Evolutionary conservation across 2,329 filamentous ascomycete genomes (phyloP), one percentile per base, ranked within the genome.

Genomic region (Monilinia fructicola): DNA sequence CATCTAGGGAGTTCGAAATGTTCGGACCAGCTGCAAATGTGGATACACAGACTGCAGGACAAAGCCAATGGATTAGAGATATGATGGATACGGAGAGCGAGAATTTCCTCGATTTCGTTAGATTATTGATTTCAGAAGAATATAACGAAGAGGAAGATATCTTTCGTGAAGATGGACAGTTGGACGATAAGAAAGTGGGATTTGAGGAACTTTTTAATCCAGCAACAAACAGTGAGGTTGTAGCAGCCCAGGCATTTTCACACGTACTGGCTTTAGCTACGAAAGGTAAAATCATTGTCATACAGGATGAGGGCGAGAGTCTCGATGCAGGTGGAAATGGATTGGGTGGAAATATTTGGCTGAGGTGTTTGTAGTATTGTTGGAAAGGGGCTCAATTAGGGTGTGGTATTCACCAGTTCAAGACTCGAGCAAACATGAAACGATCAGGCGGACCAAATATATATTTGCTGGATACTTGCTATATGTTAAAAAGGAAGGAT

Each of bases 181-280:
- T 28, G 54, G 21, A 38, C 11, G 54, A 38, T n/a, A 69, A 70
- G 48, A 86, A 82, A 78, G 80, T 95, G 53, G 79, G 83, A 0
- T 96, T 97, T 74, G 85, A 89, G 55, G 80, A 86, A 59, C 78
- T 97, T 12, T 85, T 95, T 54, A 81, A 85, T n/a, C 83, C 86
- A 0, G 74, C 74, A 12, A 78, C 81, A 46, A 73, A 75, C 53
- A 86, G 84, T 40, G 80, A 76, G 53, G 79, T 85, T 40, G 87
- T 92, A 16, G 90, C 89, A 11, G 87, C 90, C 2, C 90, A 93
- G 76, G 91, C 87, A 0, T 89, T 92, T 74, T 86, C 90, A 78
- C 90, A 95, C 75, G 82, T 91, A 2, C 83, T 96, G 18, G 82
- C 84, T 14, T 82, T 95, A 54, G 88, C 86, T 7, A 92, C 87